Percentiles rank a stretch among this genome's conserved stretches.
phyloP scores from a whole-genome alignment of 1,139 yeast species.

The Debaryomyces sp. region DNA sequence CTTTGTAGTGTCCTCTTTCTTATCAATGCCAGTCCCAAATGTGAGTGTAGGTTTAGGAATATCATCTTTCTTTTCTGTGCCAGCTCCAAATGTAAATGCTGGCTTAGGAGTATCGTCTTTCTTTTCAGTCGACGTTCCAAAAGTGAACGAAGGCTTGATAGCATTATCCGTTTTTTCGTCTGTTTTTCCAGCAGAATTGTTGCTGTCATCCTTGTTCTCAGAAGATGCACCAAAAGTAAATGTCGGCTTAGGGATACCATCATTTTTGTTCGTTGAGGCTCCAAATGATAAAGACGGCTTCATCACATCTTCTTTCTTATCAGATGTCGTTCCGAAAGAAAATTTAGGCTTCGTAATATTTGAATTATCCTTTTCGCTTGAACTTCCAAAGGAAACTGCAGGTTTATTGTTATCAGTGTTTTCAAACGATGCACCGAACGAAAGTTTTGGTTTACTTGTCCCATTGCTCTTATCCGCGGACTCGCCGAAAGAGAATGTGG shows the following conservation, averaged over 20 bases:
- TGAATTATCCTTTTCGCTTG: background rate
- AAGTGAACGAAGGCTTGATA: slow-evolving; percentile 6
- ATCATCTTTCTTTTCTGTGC: background rate
- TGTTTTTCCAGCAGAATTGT: slow-evolving; percentile 4
- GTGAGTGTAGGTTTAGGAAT: slow-evolving; percentile 9
- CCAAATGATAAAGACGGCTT: background rate
- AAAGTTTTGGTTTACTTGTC: background rate
- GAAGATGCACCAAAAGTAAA: background rate
- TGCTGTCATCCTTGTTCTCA: background rate
- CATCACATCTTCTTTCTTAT: background rate
- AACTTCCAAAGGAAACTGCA: background rate
- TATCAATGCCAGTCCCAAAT: slow-evolving; percentile 11
- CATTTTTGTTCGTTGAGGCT: background rate
- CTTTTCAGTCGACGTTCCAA: background rate
- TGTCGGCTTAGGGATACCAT: background rate
- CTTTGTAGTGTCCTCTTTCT: slow-evolving; percentile 10
- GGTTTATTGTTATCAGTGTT: background rate
- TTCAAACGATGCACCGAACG: background rate
- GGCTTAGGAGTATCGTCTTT: background rate
- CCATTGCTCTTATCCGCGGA: slow-evolving; percentile 4
- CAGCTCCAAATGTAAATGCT: slow-evolving; percentile 8
- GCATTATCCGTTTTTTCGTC: slow-evolving; percentile 9
- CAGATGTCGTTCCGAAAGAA: background rate
- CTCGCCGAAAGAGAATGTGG: background rate
- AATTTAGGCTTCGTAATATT: background rate